phyloP scores from a whole-genome alignment of 148 eudicot genomes.

The Pouteria glomerata region DNA sequence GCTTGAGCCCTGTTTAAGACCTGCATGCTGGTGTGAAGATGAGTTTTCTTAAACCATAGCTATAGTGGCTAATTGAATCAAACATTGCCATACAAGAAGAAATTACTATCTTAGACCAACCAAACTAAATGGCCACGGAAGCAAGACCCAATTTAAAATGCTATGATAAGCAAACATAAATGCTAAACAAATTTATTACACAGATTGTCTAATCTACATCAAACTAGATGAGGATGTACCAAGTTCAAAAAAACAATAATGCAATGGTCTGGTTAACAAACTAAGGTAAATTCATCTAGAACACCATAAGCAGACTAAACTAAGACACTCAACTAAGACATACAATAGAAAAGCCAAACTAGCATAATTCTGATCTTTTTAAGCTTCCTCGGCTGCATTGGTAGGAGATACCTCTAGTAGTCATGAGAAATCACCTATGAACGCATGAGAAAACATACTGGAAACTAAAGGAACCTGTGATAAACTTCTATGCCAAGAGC shows the following conservation, averaged over 20 bases:
- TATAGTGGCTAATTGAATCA: not conserved
- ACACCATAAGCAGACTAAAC: slow-evolving; percentile 10
- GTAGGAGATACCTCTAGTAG: slow-evolving; percentile 33
- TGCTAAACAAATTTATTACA: slow-evolving; percentile 7
- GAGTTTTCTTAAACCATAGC: not conserved
- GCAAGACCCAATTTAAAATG: slow-evolving; percentile 3
- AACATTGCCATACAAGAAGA: not conserved
- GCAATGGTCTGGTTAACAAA: not conserved
- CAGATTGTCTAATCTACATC: slow-evolving; percentile 1
- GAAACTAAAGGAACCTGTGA: slow-evolving; percentile 33
- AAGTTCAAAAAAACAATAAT: not conserved
- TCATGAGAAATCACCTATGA: slow-evolving; percentile 30
- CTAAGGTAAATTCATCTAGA: slow-evolving; percentile 8
- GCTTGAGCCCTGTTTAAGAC: not conserved
- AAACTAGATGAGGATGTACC: slow-evolving; percentile 9
- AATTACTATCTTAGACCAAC: slow-evolving; percentile 3
- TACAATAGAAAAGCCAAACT: not conserved
- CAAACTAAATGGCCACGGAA: not conserved
- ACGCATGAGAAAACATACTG: slow-evolving; percentile 11
- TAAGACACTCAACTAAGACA: slow-evolving; percentile 5
- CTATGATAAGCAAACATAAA: slow-evolving; percentile 4
- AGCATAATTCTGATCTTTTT: slow-evolving; percentile 20
- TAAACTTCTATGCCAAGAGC: slow-evolving; percentile 42
- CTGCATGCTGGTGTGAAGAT: not conserved
- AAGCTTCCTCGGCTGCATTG: slow-evolving; percentile 18